These are phyloP conservation scores for Ascocoryne sarcoides DNA, from an alignment of 2,329 filamentous ascomycete genomes.

Conservation along the genomic window DNA sequence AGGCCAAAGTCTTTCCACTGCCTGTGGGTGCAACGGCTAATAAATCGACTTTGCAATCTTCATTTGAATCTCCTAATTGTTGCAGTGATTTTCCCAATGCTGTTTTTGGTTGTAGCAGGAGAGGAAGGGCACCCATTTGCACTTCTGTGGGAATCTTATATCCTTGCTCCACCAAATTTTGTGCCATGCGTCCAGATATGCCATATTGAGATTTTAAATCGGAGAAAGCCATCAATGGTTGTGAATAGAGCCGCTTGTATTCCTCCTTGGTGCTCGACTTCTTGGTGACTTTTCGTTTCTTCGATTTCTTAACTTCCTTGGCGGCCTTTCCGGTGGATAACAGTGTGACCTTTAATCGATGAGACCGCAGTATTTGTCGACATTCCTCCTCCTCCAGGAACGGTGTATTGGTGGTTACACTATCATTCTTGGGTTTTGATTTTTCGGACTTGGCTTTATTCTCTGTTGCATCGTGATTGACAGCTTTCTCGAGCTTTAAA, in stretches of 20 bases:
- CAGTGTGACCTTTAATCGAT: constrained; percentile 77
- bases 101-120: constrained; percentile 55
- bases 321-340: constrained; percentile 44
- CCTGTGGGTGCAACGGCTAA: constrained; percentile 88
- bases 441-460: background rate
- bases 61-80: constrained; percentile 23
- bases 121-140: constrained; percentile 75
- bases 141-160: constrained; percentile 89
- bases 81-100: constrained; percentile 36
- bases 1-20: constrained; percentile 92
- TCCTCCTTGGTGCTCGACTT: constrained; percentile 39
- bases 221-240: constrained; percentile 68
- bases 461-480: constrained; percentile 9
- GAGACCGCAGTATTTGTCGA: constrained; percentile 63
- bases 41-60: constrained; percentile 51
- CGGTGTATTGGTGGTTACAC: constrained; percentile 9
- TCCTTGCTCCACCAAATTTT: constrained; percentile 76
- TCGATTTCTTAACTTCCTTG: constrained; percentile 36
- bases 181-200: constrained; percentile 63
- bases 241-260: constrained; percentile 59
- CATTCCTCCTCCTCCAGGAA: constrained; percentile 60
- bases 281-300: constrained; percentile 48
- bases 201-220: constrained; percentile 63
- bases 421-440: constrained; percentile 1
- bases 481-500: constrained; percentile 17